Base-by-base conservation (phyloP, 164 flowering plant species). In the Amborella trichopoda region DNA sequence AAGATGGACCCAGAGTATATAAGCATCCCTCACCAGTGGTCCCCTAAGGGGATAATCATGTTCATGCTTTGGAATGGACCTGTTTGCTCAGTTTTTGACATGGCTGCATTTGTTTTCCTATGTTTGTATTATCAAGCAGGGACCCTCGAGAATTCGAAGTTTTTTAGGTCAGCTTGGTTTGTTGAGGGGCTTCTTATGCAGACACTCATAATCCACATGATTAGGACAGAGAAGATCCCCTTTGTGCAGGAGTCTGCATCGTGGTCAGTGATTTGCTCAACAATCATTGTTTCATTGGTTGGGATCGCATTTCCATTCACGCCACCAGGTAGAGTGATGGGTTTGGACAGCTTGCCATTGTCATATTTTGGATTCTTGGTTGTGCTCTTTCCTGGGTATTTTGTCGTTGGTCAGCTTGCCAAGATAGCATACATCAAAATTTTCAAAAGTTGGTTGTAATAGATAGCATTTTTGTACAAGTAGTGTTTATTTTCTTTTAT, bases 121-220 rank as follows among this genome's bases (percentile, higher is more conserved):
- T 68, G 71, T 55, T 63, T 48, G 50, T 79, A 73, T 49, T 71
- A 77, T 32, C 40, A 23, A 4, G 61, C 53, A 9, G 1, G 43
- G 22, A 21, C 14, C 22, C 0, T 19, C 8, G 6, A 23, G 3
- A 39, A 53, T 6, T 28, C 8, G 0, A 28, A 28, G 8, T 68
- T 82, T 63, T 68, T 76, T 54, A 77, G 28, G 10, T 60, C 85
- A 9, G 83, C 79, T 32, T 64, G 74, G 72, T 83, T 80, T 23
- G 54, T 76, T 4, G 85, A 80, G 53, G 94, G 88, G 17, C 78
- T 83, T 18, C 73, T 80, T 13, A 80, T 83, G 88, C 94, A 83
- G 62, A 78, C 75, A n/a, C 55, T 80, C 22, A 76, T 76, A n/a
- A 65, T 72, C 58, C 81, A 83, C 61, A 28, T 76, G 69, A 74